Conservation (phyloP, 805 yeast species). For the Kuraishia piskuri region DNA sequence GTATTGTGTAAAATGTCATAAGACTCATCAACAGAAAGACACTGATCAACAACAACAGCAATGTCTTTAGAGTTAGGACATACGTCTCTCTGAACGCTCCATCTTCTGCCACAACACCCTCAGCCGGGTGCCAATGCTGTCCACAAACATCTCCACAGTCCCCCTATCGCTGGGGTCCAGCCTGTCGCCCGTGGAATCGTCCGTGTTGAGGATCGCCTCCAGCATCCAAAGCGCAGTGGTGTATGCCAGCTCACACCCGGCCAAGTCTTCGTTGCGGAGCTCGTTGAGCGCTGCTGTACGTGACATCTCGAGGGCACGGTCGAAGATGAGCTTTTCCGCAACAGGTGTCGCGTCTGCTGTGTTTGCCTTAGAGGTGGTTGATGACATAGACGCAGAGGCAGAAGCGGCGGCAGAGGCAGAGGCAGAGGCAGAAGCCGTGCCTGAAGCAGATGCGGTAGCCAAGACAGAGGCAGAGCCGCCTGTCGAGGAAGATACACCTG, state of each 20-base stretch:
- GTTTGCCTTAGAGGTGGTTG: not conserved
- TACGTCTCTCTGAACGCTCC: slow-evolving; percentile 8
- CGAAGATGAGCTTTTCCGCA: slow-evolving; percentile 84
- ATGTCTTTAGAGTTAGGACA: too few relatives aligned
- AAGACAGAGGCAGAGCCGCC: too few relatives aligned
- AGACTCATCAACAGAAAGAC: too few relatives aligned
- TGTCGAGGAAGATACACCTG: too few relatives aligned
- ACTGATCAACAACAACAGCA: too few relatives aligned
- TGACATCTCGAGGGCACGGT: slow-evolving; percentile 89
- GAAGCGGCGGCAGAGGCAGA: not conserved
- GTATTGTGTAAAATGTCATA: too few relatives aligned
- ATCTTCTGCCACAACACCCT: slow-evolving; percentile 61
- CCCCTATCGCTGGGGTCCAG: slow-evolving; percentile 67
- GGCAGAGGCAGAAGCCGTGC: not conserved
- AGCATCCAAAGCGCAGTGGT: slow-evolving; percentile 95
- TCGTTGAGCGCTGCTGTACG: slow-evolving; percentile 88
- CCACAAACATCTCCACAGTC: slow-evolving; percentile 74
- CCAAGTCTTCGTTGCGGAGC: slow-evolving; percentile 60
- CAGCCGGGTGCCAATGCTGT: slow-evolving; percentile 74
- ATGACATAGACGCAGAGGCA: not conserved
- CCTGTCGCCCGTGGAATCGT: slow-evolving; percentile 28
- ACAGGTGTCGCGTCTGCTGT: slow-evolving; percentile 31
- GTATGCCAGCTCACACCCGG: slow-evolving; percentile 79
- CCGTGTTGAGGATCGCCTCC: slow-evolving; percentile 64
- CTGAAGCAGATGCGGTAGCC: too few relatives aligned